phyloP scores from a whole-genome alignment of 768 basidiomycete species.

The Mycena amicta region DNA sequence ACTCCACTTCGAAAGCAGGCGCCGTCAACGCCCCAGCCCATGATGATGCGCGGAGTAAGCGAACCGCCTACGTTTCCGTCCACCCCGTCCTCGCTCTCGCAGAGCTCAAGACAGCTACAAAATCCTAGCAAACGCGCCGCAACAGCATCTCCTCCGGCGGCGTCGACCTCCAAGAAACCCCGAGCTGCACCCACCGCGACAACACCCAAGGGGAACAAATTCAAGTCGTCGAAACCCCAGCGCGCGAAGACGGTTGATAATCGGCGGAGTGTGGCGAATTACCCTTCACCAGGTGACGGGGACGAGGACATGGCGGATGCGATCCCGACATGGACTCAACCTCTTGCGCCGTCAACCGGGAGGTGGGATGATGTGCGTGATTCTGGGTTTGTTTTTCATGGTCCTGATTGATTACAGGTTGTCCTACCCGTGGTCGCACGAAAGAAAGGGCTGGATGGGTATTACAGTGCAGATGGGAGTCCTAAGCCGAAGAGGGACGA shows the following conservation, averaged over 20 bases:
- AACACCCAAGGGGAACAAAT: background rate
- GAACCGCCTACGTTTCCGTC: slow-evolving; percentile 43
- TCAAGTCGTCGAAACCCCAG: slow-evolving; percentile 40
- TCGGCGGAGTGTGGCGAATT: slow-evolving; percentile 64
- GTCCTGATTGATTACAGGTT: no score
- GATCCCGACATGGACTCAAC: slow-evolving; percentile 83
- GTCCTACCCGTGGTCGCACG: slow-evolving; percentile 83
- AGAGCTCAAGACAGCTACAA: slow-evolving; percentile 32
- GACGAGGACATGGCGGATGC: slow-evolving; percentile 67
- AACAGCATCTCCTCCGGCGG: slow-evolving; percentile 24
- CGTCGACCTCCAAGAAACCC: slow-evolving; percentile 36
- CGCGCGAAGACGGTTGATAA: slow-evolving; percentile 41
- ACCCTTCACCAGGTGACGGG: slow-evolving; percentile 60
- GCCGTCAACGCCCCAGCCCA: slow-evolving; percentile 28
- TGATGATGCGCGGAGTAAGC: slow-evolving; percentile 34
- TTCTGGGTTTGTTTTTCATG: no score
- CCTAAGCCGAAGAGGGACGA: slow-evolving; percentile 51
- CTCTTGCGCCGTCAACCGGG: slow-evolving; percentile 55
- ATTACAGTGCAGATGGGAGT: slow-evolving; percentile 74
- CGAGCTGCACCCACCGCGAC: slow-evolving; percentile 37
- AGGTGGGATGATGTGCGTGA: slow-evolving; percentile 94
- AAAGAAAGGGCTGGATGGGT: slow-evolving; percentile 75
- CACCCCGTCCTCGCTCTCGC: slow-evolving; percentile 33
- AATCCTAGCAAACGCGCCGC: slow-evolving; percentile 29
- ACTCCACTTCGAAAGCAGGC: slow-evolving; percentile 27